Percentiles rank a stretch among this genome's conserved stretches.
These are phyloP conservation scores for Ustilago bromivora DNA, from an alignment of 1,284 basidiomycete genomes.

Conservation along the genomic window DNA sequence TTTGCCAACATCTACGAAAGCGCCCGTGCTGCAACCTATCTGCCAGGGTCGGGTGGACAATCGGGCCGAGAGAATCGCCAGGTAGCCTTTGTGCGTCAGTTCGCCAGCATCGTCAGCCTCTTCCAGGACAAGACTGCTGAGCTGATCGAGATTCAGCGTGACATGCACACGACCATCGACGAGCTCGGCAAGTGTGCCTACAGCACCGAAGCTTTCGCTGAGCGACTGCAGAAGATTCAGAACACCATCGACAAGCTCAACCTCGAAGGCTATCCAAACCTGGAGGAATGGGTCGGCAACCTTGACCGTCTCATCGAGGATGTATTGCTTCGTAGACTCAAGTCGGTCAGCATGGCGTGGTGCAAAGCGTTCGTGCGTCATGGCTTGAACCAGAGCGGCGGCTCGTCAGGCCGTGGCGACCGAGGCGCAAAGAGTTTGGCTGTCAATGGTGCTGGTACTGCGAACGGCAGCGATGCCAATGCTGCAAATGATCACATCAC, in stretches of 20 bases:
- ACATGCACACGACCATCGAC: constrained; percentile 80
- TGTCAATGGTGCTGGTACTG: constrained; percentile 11
- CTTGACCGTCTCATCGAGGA: constrained; percentile 87
- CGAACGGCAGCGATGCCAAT: constrained; percentile 11
- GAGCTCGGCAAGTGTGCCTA: constrained; percentile 87
- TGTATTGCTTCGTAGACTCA: constrained; percentile 82
- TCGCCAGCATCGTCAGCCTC: constrained; percentile 86
- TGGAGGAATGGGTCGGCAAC: constrained; percentile 94
- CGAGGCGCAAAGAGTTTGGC: constrained; percentile 23
- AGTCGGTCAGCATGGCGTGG: constrained; percentile 85
- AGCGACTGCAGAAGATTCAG: constrained; percentile 84
- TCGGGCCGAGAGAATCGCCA: constrained; percentile 79
- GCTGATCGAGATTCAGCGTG: constrained; percentile 89
- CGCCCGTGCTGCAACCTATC: constrained; percentile 74
- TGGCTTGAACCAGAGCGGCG: constrained; percentile 19
- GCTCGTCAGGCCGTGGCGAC: constrained; percentile 9
- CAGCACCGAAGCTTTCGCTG: constrained; percentile 82
- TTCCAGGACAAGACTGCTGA: constrained; percentile 90
- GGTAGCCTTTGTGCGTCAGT: constrained; percentile 92
- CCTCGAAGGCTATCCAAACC: constrained; percentile 94
- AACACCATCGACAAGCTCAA: constrained; percentile 92
- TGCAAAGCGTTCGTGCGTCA: constrained; percentile 78
- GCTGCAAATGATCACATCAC: constrained; percentile 37
- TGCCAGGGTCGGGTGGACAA: constrained; percentile 54
- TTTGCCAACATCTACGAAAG: constrained; percentile 73